Evolutionary conservation across 306 rosid genomes (phyloP).

Genomic region (Sindora glabra): DNA sequence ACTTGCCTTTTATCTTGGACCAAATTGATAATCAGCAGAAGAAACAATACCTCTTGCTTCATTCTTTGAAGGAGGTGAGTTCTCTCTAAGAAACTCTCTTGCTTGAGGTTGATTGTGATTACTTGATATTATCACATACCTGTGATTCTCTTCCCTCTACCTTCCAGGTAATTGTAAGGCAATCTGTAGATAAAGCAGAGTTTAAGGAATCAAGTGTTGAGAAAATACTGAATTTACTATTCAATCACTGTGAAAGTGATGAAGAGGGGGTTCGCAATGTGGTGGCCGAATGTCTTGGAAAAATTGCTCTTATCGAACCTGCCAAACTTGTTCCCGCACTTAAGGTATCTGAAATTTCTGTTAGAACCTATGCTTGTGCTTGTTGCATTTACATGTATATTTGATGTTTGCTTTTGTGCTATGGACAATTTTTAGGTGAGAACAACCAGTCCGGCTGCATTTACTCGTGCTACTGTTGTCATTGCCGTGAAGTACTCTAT

Average conservation of each 20-base stretch:
- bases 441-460: conserved; percentile 85
- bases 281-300: conserved; percentile 95
- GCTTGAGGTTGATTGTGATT: not conserved
- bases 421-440: conserved; percentile 48
- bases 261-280: conserved; percentile 99
- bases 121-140: not conserved
- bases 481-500: conserved; percentile 96
- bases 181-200: conserved; percentile 90
- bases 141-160: conserved; percentile 12
- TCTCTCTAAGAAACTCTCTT: conserved; percentile 13
- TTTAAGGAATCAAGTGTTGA: conserved; percentile 94
- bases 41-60: conserved; percentile 96
- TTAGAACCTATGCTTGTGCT: not conserved
- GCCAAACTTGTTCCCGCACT: conserved; percentile 96
- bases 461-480: conserved; percentile 97
- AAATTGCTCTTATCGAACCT: conserved; percentile 96
- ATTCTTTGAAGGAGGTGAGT: conserved; percentile 92
- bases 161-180: conserved; percentile 89
- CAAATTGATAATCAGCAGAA: conserved; percentile 99
- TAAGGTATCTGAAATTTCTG: conserved; percentile 46
- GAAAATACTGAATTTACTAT: conserved; percentile 87
- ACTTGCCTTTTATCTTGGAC: conserved; percentile 95
- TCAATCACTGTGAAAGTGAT: conserved; percentile 95
- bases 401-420: conserved; percentile 14
- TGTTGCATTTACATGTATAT: not conserved